phyloP scores from a whole-genome alignment of 768 basidiomycete genomes.

The Agaricus bisporus region DNA sequence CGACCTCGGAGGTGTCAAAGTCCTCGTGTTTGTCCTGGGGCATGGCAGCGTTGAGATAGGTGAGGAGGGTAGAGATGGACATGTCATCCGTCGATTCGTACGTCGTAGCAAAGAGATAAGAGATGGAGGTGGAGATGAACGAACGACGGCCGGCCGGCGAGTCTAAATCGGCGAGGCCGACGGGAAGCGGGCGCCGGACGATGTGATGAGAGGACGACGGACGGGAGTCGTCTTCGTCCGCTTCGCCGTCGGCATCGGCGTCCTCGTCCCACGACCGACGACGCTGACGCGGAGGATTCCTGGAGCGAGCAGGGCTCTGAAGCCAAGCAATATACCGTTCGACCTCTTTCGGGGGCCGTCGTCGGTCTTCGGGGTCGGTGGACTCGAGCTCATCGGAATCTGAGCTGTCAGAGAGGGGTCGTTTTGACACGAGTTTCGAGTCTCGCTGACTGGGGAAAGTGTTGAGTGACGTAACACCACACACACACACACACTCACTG shows the following conservation, averaged over 20 bases:
- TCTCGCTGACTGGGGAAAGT: constrained; percentile 41
- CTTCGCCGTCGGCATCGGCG: constrained; percentile 27
- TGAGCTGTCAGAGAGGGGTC: constrained; percentile 11
- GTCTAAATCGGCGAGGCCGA: constrained; percentile 54
- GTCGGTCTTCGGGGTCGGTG: constrained; percentile 21
- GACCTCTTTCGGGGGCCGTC: constrained; percentile 7
- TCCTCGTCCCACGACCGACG: constrained; percentile 13
- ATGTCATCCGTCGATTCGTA: constrained; percentile 64
- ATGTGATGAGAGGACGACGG: background rate
- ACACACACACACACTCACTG: constrained; percentile 39
- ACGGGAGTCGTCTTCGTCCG: constrained; percentile 9
- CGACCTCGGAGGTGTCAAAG: constrained; percentile 72
- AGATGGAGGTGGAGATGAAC: constrained; percentile 46
- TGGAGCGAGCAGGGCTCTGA: background rate
- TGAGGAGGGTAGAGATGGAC: constrained; percentile 60
- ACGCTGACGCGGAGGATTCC: background rate
- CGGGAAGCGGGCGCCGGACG: constrained; percentile 25
- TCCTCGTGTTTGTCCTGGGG: constrained; percentile 78
- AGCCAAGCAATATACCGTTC: constrained; percentile 14
- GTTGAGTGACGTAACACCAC: background rate
- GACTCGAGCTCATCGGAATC: constrained; percentile 23
- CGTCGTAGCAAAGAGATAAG: constrained; percentile 61
- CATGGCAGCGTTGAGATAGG: constrained; percentile 72
- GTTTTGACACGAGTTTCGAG: background rate
- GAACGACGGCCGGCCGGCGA: constrained; percentile 56